Evolutionary conservation across 2,329 filamentous ascomycete genomes (phyloP), one percentile per base, ranked within the genome.

Genomic region (Phoma herbarum): DNA sequence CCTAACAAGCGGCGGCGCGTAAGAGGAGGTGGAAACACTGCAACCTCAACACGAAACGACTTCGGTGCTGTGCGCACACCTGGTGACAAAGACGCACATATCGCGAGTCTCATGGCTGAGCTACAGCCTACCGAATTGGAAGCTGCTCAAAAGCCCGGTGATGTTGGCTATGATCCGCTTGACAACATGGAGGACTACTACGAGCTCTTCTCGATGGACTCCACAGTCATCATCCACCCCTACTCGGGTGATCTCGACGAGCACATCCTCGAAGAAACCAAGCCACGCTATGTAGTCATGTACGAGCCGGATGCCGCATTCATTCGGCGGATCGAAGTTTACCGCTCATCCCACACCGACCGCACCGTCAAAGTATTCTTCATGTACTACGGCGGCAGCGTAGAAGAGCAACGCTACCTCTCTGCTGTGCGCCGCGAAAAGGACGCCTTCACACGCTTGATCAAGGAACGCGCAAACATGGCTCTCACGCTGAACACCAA

Each of bases 231-330:
- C 39, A 84, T 98, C 18, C 95, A 98, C 75, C 90, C 95, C 1
- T 99, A 97, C 75, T 93, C 97, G 59, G 93, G 93, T 11, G 95
- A 98, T 74, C 90, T 94, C 81, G 95, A 99, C 75, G 95, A 98
- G 74, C 92, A 96, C 75, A 85, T 98, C n/a, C 85, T 99, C 1
- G 94, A 99, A 75, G 95, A 99, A 78, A 84, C 95, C 57, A 93
- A 91, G 71, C 95, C 95, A 31, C 88, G 91, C 60, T 97, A 97
- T 77, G 92, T 99, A 59, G 90, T 99, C 79, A 98, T 99, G 95
- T 99, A 97, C 77, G 95, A 98, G 75, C 94, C 95, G 1, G 93
- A 98, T 65, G 88, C 94, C 3, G 89, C 94, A 3, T 99, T 99
- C 76, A 97, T 98, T 70, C 88, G 95, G 14, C 85, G 94, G 35